Evolutionary conservation across 2,329 filamentous ascomycete genomes (phyloP), one percentile per base, ranked within the genome.

Genomic region (Mycosphaerelloides madeirae): DNA sequence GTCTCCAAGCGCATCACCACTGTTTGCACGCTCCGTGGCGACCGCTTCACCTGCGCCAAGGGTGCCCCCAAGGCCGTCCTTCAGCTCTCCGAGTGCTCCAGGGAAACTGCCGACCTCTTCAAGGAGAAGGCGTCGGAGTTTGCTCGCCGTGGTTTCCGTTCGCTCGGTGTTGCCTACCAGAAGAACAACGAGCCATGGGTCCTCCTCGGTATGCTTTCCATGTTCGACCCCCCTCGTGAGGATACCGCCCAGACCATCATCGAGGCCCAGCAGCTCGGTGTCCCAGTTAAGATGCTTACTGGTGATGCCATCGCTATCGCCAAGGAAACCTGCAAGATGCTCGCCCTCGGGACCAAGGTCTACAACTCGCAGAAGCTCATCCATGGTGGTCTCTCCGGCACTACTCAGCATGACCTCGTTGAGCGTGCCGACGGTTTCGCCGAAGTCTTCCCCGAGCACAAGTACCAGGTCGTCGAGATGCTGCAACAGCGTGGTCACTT

Each of bases 251-350:
- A 86, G 71, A 87, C 84, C 55, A 87, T 87, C 62, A 72, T 84
- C 61, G 83, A 87, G 71, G 83, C 84, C 53, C 81, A 85, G 67
- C 78, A 83, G 65, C 81, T 87, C 46, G 84, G 84, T 74, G 82
- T 87, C 28, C 80, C 79, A 54, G 84, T 87, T 57, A 87, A 87
- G 79, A 87, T 87, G 84, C 73, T 87, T 68, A 87, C 84, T 71
- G 84, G 84, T 78, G 84, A 87, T 64, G 84, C 84, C 54, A 84
- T 87, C 58, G 83, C 84, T 59, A 87, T 87, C 55, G 84, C 84
- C 48, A 87, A 87, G 74, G 84, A 87, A 71, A 87, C 84, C 56
- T 87, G 84, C 78, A 85, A 86, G 74, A 87, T 87, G 81, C 76
- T 87, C 65, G 82, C 83, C 55, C 79, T 87, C 48, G 83, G 83